Evolutionary conservation across 2,329 filamentous ascomycete genomes (phyloP), one percentile per base, ranked within the genome.

Genomic region (Cyclaneusma minus): DNA sequence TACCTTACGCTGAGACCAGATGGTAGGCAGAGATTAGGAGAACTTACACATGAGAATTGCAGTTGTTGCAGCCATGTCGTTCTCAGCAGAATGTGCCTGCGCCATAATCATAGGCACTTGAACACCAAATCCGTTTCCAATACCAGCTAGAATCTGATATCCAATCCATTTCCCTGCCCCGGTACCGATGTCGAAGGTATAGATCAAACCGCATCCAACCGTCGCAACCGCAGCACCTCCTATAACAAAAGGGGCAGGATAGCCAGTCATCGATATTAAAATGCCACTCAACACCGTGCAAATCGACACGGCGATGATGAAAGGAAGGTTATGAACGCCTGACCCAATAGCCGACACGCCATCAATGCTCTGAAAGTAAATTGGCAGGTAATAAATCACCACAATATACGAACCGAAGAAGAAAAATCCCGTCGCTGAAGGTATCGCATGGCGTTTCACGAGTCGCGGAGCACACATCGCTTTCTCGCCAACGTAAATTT

Each of bases 361-460:
- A 31, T 52, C 52, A 33, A 64, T 50, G 16, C 54, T 51, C 43
- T 67, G 58, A 42, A 67, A 63, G 49, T 61, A 65, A 32, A 64
- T 50, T 2, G 62, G 60, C 4, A 64, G 43, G 32, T 60, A 61
- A 44, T 57, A 61, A 4, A 60, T 42, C 2, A 54, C 44, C 1
- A 62, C 37, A 32, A 64, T 56, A 25, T 58, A 56, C 7, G 51
- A 44, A 3, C 52, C 49, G 9, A 55, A 54, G 11, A 62, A 48
- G 28, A 58, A 51, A 16, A 58, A 50, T 13, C 55, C 7, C 14
- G 51, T 48, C 13, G 52, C 50, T 7, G 52, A 42, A 43, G 50
- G 54, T n/a, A 67, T 50, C 13, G 55, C 43, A 2, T 60, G 50
- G 18, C 52, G 48, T 9, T 39, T 42, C 6, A 66, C 27, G 16